phyloP scores from a whole-genome alignment of 202 grass and related monocot genomes.

The Schoenoplectus tabernaemontani region DNA sequence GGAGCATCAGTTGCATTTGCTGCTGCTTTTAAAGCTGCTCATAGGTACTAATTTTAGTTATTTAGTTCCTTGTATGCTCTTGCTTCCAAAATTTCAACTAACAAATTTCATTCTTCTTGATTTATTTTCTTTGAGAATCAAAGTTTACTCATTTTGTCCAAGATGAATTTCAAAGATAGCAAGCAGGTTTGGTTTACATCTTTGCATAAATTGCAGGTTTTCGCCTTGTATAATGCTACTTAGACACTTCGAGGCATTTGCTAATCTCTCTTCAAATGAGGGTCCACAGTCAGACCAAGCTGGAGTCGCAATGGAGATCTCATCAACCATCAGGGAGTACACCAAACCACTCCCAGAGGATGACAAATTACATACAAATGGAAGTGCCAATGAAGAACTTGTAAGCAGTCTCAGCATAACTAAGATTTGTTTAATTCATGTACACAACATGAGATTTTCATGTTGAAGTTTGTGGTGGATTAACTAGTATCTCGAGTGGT shows the following conservation, averaged over 20 bases:
- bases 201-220: slow-evolving; percentile 43
- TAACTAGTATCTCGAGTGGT: neutral
- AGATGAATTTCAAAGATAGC: neutral
- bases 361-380: slow-evolving; percentile 32
- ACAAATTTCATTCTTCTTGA: slow-evolving; percentile 2
- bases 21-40: slow-evolving; percentile 72
- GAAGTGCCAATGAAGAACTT: slow-evolving; percentile 30
- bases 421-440: slow-evolving; percentile 29
- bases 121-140: neutral
- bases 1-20: slow-evolving; percentile 58
- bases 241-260: slow-evolving; percentile 72
- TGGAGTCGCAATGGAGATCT: slow-evolving; percentile 58
- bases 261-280: slow-evolving; percentile 68
- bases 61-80: slow-evolving; percentile 1
- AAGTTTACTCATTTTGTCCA: neutral
- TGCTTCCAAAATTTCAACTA: slow-evolving; percentile 10
- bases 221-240: slow-evolving; percentile 85
- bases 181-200: neutral
- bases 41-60: slow-evolving; percentile 48
- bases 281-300: slow-evolving; percentile 69
- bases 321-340: slow-evolving; percentile 67
- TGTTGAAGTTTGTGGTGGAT: neutral
- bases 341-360: slow-evolving; percentile 38
- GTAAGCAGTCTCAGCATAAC: neutral
- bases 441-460: slow-evolving; percentile 22